These are phyloP conservation scores for Annulohypoxylon nitens DNA, from an alignment of 495 filamentous ascomycete genomes.

Conservation along the genomic window DNA sequence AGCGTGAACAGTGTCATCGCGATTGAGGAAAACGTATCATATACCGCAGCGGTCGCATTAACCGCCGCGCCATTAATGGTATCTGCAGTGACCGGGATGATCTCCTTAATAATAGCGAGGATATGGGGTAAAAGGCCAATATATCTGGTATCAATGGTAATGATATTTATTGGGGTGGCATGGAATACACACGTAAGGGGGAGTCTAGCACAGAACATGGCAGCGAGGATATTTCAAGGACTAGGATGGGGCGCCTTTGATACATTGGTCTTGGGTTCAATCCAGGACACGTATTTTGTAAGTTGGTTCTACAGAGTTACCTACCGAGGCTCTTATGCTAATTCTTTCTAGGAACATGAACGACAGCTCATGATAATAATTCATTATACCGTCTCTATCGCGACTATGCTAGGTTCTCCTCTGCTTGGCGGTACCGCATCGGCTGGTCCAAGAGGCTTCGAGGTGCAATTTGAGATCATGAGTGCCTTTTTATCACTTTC, in stretches of 20 bases:
- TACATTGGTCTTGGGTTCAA: slow-evolving; percentile 59
- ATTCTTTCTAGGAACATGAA: slow-evolving; percentile 61
- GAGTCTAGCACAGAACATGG: slow-evolving; percentile 61
- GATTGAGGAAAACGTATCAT: slow-evolving; percentile 56
- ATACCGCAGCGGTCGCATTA: slow-evolving; percentile 59
- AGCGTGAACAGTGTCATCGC: slow-evolving; percentile 61
- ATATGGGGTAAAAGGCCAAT: slow-evolving; percentile 64
- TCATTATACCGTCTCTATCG: slow-evolving; percentile 55
- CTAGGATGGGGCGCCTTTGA: slow-evolving; percentile 68
- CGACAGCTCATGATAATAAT: slow-evolving; percentile 54
- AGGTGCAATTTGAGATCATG: slow-evolving; percentile 61
- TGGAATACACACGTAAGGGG: slow-evolving; percentile 62
- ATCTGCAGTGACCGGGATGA: slow-evolving; percentile 59
- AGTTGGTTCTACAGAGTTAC: slow-evolving; percentile 32
- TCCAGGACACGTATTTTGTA: slow-evolving; percentile 67
- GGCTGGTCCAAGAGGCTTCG: slow-evolving; percentile 52
- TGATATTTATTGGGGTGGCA: slow-evolving; percentile 60
- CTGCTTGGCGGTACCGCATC: slow-evolving; percentile 64
- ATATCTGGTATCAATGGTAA: slow-evolving; percentile 56
- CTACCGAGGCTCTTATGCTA: slow-evolving; percentile 22
- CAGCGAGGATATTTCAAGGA: slow-evolving; percentile 63
- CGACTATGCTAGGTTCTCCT: slow-evolving; percentile 64
- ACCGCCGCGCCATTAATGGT: slow-evolving; percentile 64
- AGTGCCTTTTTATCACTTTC: slow-evolving; percentile 61
- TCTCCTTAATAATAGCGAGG: slow-evolving; percentile 55